A percentile compares a stretch with the other conserved stretches of the same genome.
phyloP scores from a whole-genome alignment of 2,329 filamentous ascomycete genomes.

The Colletotrichum coccodes region DNA sequence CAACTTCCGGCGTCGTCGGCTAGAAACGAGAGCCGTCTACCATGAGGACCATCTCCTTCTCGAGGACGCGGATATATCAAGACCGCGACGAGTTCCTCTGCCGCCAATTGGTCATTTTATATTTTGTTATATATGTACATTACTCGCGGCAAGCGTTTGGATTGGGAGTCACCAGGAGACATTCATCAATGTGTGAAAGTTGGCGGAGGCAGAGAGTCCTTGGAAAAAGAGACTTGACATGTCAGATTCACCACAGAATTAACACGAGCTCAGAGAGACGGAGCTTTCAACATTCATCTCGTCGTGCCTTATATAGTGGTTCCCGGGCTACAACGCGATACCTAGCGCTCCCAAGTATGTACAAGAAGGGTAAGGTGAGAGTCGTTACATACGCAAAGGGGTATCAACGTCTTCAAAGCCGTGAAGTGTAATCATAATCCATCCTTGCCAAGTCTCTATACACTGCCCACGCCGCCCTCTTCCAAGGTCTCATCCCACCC shows the following conservation, averaged over 20 bases:
- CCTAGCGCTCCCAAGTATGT: constrained; percentile 11
- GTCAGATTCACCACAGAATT: not conserved
- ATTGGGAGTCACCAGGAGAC: not conserved
- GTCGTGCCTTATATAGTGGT: not conserved
- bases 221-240: no score
- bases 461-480: constrained; percentile 62
- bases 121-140: constrained; percentile 18
- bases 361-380: constrained; percentile 26
- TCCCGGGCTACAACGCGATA: constrained; percentile 1
- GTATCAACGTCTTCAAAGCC: constrained; percentile 34
- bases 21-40: not conserved
- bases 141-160: constrained; percentile 18
- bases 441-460: constrained; percentile 41
- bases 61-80: not conserved
- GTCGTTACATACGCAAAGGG: constrained; percentile 32
- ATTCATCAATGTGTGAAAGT: not conserved
- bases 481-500: constrained; percentile 87
- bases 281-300: not conserved
- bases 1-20: not conserved
- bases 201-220: not conserved
- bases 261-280: no score
- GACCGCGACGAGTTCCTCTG: not conserved
- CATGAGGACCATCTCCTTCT: not conserved
- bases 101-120: not conserved
- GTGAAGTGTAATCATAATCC: constrained; percentile 15